phyloP scores from a whole-genome alignment of 106 monocot species.

The Triglochin maritima region DNA sequence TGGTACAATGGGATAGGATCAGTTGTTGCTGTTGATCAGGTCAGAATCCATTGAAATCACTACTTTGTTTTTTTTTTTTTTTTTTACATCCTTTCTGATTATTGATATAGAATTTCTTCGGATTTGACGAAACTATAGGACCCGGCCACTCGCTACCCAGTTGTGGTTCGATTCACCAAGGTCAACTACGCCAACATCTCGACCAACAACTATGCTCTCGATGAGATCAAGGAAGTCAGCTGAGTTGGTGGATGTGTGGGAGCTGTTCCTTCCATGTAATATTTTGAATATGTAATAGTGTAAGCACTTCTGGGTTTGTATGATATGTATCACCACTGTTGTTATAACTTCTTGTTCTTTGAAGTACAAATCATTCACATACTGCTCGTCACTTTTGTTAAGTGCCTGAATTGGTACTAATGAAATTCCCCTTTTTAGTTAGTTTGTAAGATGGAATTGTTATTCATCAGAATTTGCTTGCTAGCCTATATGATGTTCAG shows the following conservation, averaged over 20 bases:
- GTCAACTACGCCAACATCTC: constrained; percentile 38
- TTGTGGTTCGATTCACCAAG: constrained; percentile 35
- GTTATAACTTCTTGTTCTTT: too few species aligned
- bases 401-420: too few species aligned
- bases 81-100: not conserved
- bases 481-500: too few species aligned
- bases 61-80: not conserved
- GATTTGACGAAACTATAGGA: not conserved
- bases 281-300: too few species aligned
- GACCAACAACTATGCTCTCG: constrained; percentile 41
- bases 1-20: constrained; percentile 27
- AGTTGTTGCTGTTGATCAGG: constrained; percentile 37
- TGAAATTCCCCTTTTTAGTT: too few species aligned
- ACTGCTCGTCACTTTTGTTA: too few species aligned
- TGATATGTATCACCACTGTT: too few species aligned
- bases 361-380: too few species aligned
- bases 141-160: constrained; percentile 34
- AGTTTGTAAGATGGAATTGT: too few species aligned
- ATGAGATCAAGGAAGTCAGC: constrained; percentile 33
- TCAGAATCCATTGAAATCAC: not conserved
- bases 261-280: not conserved
- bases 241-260: constrained; percentile 4
- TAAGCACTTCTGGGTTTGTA: too few species aligned
- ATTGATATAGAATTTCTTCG: not conserved
- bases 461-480: too few species aligned